Base-by-base conservation (phyloP, 2,329 filamentous ascomycete genomes). In the Thelonectria olida region DNA sequence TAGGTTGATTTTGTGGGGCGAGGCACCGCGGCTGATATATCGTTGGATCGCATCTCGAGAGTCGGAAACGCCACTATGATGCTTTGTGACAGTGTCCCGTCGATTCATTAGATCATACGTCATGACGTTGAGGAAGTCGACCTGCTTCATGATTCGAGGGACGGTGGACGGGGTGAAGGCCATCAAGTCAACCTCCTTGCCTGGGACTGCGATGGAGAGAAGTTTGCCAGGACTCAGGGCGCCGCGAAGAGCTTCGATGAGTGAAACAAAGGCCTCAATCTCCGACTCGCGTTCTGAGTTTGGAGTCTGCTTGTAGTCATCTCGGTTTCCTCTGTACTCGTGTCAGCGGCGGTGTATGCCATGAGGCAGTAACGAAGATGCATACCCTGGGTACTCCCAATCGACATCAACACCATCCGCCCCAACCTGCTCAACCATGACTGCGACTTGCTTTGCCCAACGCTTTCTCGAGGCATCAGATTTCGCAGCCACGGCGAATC, bases 71-170 rank as follows among this genome's bases (percentile, higher is more conserved):
- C 87, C 86, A 42, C 84, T 88, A 72, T 91, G 89, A 74, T 92
- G 90, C 31, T 79, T 82, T 3, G 90, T 91, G 9, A 79, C 72
- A 42, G 76, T 86, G 76, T 92, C 86, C 31, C 90, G 86, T 31
- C 90, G 85, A 78, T 91, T 90, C 81, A 90, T 87, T 56, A 90
- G 76, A 68, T 92, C 90, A 73, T 92, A 92, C 2, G 85, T 83
- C 90, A 92, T 85, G 69, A 84, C 79, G 67, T 92, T 92, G 72
- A 92, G 80, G 66, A 89, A 89, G 70, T 92, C 88, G 15, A 92
- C 82, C 1, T 82, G 79, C 5, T 79, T 70, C 68, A 80, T 82
- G 69, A 92, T 90, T 57, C 81, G 76, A 0, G 88, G 86, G 0
- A 89, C 79, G 15, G 84, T 87, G 7, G 82, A 76, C 3, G 77